Base-by-base conservation (phyloP, 192 early-diverging fungal genomes). In the Spizellomyces punctatus region DNA sequence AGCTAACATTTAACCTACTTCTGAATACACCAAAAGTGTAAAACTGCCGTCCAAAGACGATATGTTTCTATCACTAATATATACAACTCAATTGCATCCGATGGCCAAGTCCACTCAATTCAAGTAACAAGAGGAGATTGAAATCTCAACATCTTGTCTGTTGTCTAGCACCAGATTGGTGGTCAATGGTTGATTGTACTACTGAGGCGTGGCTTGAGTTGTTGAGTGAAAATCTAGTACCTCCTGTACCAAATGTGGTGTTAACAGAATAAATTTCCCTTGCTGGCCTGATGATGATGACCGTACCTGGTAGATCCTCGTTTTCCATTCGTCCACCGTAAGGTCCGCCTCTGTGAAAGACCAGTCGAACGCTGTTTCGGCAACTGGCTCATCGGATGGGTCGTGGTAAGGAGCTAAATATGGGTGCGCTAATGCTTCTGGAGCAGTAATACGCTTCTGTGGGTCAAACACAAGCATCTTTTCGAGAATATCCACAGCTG, bases 381-480 rank as follows among this genome's bases (percentile, higher is more conserved):
- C 92, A 16, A 81, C 82, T 9, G 95, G 95, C 77, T 98, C 95
- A 74, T 95, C 93, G 22, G 89, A 81, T 56, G 91, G 90, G 79
- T 98, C 95, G 76, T 96, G 93, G 76, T 94, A 96, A 10, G 90
- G 91, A 65, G 91, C 92, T 21, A 98, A 81, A 70, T 95, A 98
- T 52, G 93, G 90, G 75, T 98, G 96, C 5, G 88, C 86, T 45
- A 98, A 82, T 10, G 94, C 94, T 74, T 98, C 85, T 54, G 83
- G 83, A 6, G 94, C 94, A 66, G 85, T 95, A 60, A 95, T 94
- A 63, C 96, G 89, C 81, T 91, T 94, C 66, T 86, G 86, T 65
- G 94, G 94, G 76, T 98, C 96, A 82, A 94, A 98, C 12, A 95
- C 91, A 10, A 98, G 83, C 92, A 95, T 95, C 77, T 83, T 92